Percentiles rank a stretch among this genome's conserved stretches.
Conservation (phyloP, 768 basidiomycete genomes). For the Serendipita vermifera region DNA sequence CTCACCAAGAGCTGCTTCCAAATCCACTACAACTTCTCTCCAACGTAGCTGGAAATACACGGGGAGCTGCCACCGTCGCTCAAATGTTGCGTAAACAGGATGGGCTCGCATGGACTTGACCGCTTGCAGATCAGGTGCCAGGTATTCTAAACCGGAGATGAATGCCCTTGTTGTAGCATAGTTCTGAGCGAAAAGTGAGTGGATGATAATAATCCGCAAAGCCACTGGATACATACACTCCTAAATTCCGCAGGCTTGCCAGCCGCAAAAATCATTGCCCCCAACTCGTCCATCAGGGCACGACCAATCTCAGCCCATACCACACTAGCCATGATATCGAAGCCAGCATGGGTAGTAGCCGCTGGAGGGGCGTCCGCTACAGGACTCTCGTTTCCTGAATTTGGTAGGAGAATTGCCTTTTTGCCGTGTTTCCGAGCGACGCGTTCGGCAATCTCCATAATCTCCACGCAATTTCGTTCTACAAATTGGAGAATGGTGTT, state of each 20-base stretch:
- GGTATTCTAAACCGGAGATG: slow-evolving; percentile 62
- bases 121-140: slow-evolving; percentile 62
- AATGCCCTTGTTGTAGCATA: slow-evolving; percentile 77
- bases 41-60: slow-evolving; percentile 95
- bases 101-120: slow-evolving; percentile 62
- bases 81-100: slow-evolving; percentile 56
- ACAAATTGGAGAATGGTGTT: slow-evolving; percentile 73
- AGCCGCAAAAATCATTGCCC: slow-evolving; percentile 72
- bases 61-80: slow-evolving; percentile 85
- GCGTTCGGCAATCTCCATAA: slow-evolving; percentile 68
- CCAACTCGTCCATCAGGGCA: slow-evolving; percentile 75
- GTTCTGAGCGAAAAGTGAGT: slow-evolving; percentile 37
- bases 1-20: slow-evolving; percentile 54
- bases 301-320: slow-evolving; percentile 77
- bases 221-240: slow-evolving; percentile 38
- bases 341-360: slow-evolving; percentile 38
- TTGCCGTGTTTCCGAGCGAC: slow-evolving; percentile 38
- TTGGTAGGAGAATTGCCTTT: slow-evolving; percentile 15
- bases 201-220: background rate
- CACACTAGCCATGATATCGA: slow-evolving; percentile 77
- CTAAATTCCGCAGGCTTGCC: slow-evolving; percentile 85
- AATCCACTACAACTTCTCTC: slow-evolving; percentile 74
- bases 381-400: slow-evolving; percentile 7
- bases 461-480: slow-evolving; percentile 54
- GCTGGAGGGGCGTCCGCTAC: slow-evolving; percentile 11